A percentile compares a stretch with the other conserved stretches of the same genome.
These are phyloP conservation scores for Trifolium dubium DNA, from an alignment of 306 rosid genomes.

Conservation along the genomic window DNA sequence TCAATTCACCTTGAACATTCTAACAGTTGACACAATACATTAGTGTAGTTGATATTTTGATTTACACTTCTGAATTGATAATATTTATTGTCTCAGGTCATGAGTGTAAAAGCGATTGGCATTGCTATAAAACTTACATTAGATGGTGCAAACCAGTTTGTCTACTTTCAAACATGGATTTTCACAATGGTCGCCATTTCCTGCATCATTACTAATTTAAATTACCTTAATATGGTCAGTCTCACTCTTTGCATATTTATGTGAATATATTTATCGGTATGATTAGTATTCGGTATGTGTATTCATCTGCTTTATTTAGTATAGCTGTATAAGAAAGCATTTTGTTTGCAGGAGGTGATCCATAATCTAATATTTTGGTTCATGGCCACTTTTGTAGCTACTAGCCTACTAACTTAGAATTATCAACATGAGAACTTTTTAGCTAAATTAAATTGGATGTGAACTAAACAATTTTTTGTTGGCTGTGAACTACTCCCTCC, in stretches of 20 bases:
- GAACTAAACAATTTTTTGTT: not conserved
- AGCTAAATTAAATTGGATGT: conserved; percentile 24
- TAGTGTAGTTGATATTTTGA: not conserved
- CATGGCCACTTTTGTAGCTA: not conserved
- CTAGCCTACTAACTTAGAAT: not conserved
- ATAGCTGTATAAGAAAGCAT: conserved; percentile 30
- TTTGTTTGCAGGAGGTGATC: conserved; percentile 18
- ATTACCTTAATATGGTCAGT: conserved; percentile 86
- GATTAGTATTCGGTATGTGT: conserved; percentile 10
- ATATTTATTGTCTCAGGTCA: conserved; percentile 60
- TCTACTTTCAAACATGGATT: conserved; percentile 78
- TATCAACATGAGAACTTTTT: conserved; percentile 7
- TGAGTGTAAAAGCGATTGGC: conserved; percentile 89
- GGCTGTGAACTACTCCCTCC: conserved; percentile 33
- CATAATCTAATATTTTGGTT: not conserved
- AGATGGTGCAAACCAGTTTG: conserved; percentile 72
- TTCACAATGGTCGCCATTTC: conserved; percentile 74
- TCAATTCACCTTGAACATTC: not conserved
- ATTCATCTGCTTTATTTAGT: conserved; percentile 20
- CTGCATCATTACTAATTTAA: conserved; percentile 73
- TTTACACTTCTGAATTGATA: conserved; percentile 38
- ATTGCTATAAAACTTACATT: conserved; percentile 81
- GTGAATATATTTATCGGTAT: conserved; percentile 12
- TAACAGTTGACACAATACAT: not conserved
- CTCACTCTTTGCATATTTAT: not conserved